Evolutionary conservation across 2,329 filamentous ascomycete genomes (phyloP).

Genomic region (Calonectria henricotiae): DNA sequence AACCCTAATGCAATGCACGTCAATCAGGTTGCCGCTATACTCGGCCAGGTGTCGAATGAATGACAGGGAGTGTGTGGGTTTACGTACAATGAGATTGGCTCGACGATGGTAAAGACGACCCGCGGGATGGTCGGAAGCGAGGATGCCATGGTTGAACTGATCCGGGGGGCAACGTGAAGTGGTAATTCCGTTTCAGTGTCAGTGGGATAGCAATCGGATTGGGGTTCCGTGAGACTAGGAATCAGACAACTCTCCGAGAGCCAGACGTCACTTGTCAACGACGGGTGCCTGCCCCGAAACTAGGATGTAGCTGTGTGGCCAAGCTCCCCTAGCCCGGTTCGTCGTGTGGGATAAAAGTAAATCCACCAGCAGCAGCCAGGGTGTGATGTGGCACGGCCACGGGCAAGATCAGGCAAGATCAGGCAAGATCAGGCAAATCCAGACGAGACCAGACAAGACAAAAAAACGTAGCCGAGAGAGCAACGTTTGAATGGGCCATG

Average conservation of each 20-base stretch:
- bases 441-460: no score
- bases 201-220: not conserved
- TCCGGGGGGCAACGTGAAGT: not conserved
- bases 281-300: slow-evolving; percentile 4
- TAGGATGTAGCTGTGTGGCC: slow-evolving; percentile 22
- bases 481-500: not conserved
- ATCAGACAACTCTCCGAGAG: slow-evolving; percentile 21
- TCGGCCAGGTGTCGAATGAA: not conserved
- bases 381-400: slow-evolving; percentile 15
- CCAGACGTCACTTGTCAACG: slow-evolving; percentile 6
- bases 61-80: not conserved
- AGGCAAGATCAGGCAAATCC: no score
- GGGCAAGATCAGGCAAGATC: not conserved
- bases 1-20: slow-evolving; percentile 63
- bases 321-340: not conserved
- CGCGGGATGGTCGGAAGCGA: slow-evolving; percentile 77
- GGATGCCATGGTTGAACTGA: slow-evolving; percentile 67
- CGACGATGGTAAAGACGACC: slow-evolving; percentile 77
- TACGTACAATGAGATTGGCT: slow-evolving; percentile 78
- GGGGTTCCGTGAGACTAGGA: slow-evolving; percentile 10
- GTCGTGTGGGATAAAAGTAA: slow-evolving; percentile 31
- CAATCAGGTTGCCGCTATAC: slow-evolving; percentile 2
- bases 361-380: slow-evolving; percentile 28
- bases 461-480: not conserved
- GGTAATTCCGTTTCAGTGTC: slow-evolving; percentile 3